Base-by-base conservation (phyloP, 2,329 filamentous ascomycete species). In the Pseudogymnoascus sp. region DNA sequence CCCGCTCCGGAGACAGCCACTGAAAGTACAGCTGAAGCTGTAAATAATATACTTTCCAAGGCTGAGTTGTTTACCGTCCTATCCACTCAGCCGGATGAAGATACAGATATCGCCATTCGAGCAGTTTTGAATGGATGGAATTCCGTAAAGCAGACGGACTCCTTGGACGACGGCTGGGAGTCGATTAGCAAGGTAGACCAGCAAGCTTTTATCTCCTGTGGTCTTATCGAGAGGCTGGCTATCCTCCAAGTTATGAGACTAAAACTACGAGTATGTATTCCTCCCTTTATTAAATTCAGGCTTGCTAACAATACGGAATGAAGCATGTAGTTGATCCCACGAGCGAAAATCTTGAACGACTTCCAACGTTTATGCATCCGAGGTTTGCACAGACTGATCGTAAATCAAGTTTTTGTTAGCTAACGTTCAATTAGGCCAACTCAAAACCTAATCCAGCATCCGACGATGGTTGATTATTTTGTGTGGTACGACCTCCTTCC, bases 301-400 rank as follows among this genome's bases (percentile, higher is more conserved):
- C 28, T 57, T 57, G 28, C 51, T 57, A 57, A 57, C 51, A 34
- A 57, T 57, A 11, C 4, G 51, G 23, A 5, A 3, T 57, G 34
- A 57, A 57, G 51, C 51, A 57, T 57, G 28, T 21, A 57, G n/a
- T 57, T 28, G 51, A 57, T 21, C 51, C 51, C n/a, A 57, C 51
- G 13, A 57, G 3, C 11, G 16, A 57, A 34, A 57, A 57, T n/a
- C 28, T 57, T 34, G 51, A 34, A 21, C 51, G 51, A 16, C 51
- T 57, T 34, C 51, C 51, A 34, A 21, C 28, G 28, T 57, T 36
- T 57, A 57, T 57, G 51, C 51, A 57, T 34, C 28, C 51, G 11
- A 57, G 51, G 51, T 57, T 34, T 34, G 28, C n/a, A 36, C 5
- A 14, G 10, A 21, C 11, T 34, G 1, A 21, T 8, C n/a, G 6